Conservation (phyloP, 2,329 filamentous ascomycete genomes). For the Trichophyton schoenleinii region DNA sequence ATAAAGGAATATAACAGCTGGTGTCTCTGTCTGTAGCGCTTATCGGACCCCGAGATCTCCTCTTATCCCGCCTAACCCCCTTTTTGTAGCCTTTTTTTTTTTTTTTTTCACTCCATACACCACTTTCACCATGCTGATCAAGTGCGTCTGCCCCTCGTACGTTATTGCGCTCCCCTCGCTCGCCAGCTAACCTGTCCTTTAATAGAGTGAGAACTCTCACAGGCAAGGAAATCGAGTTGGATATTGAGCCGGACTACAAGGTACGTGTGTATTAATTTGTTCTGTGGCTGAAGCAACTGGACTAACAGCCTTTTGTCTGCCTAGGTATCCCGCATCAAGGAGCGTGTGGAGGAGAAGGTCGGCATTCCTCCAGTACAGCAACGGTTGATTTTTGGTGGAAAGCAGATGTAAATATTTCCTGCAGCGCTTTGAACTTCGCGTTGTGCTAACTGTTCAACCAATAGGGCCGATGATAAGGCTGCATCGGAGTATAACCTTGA, state of each 20-base stretch:
- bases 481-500: slow-evolving; percentile 82
- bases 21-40: not conserved
- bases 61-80: not conserved
- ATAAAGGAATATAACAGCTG: not conserved
- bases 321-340: slow-evolving; percentile 91
- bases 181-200: not conserved
- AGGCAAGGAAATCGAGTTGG: slow-evolving; percentile 96
- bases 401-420: slow-evolving; percentile 65
- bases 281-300: not conserved
- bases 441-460: not conserved
- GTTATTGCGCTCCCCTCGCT: not conserved
- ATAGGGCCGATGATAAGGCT: slow-evolving; percentile 87
- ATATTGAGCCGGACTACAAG: slow-evolving; percentile 90
- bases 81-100: not conserved
- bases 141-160: slow-evolving; percentile 25
- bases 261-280: slow-evolving; percentile 34
- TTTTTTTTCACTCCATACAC: not conserved
- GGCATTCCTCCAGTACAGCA: slow-evolving; percentile 96
- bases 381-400: slow-evolving; percentile 88
- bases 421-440: not conserved
- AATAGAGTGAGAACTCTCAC: slow-evolving; percentile 88
- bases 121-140: slow-evolving; percentile 38
- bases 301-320: not conserved
- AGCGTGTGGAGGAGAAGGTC: slow-evolving; percentile 97
- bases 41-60: not conserved